Conservation (phyloP, 208 protist genomes). For the Acanthamoeba sp. region DNA sequence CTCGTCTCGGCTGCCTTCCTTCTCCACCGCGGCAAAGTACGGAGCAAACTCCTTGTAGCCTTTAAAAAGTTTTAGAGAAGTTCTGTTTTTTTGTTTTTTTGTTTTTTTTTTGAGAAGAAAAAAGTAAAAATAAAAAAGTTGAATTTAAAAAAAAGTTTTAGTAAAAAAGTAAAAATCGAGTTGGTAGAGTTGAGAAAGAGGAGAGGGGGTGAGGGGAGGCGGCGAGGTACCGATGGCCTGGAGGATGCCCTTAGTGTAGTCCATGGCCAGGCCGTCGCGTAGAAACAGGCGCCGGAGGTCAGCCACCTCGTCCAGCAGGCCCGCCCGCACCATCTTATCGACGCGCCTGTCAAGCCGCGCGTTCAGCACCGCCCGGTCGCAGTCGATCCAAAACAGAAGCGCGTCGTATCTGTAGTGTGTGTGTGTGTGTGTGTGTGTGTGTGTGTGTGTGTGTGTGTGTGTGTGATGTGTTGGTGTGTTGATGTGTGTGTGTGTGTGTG, state of each 20-base stretch:
- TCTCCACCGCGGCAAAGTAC: conserved; percentile 58
- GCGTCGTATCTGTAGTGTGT: background rate
- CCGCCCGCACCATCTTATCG: conserved; percentile 51
- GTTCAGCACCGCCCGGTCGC: conserved; percentile 45
- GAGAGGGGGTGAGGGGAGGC: background rate
- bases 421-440: no score
- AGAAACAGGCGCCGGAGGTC: background rate
- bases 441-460: no score
- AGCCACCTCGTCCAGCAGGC: conserved; percentile 37
- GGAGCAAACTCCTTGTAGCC: conserved; percentile 73
- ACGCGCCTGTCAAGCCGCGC: conserved; percentile 43
- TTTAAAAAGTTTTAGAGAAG: background rate
- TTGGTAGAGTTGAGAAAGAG: background rate
- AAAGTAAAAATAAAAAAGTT: no score
- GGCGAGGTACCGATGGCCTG: conserved; percentile 63
- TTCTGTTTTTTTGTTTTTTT: background rate
- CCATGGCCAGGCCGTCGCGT: background rate
- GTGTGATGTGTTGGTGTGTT: no score
- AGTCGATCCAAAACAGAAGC: conserved; percentile 55
- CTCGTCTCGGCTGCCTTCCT: no score
- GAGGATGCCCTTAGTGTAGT: conserved; percentile 63
- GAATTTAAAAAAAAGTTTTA: no score
- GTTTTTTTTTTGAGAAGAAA: no score
- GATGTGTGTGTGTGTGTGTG: background rate
- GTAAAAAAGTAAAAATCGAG: no score